Evolutionary conservation across 169 alveolate species (phyloP).

Genomic region (Eimeria zaria): DNA sequence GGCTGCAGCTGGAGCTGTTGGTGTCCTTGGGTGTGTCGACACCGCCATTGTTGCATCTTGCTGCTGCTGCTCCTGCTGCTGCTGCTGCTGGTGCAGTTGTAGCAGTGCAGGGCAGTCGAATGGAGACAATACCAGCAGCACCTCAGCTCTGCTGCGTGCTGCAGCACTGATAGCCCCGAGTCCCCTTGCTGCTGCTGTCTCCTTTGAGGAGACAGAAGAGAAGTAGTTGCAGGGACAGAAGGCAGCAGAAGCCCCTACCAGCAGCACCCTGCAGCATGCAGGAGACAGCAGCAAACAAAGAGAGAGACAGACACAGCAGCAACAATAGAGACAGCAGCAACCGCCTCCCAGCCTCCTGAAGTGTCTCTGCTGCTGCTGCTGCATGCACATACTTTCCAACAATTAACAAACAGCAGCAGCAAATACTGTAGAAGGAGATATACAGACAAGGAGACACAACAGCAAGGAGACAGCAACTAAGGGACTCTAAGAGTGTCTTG

Average conservation of each 20-base stretch:
- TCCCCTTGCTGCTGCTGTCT: neutral
- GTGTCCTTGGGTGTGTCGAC: neutral
- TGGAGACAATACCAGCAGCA: constrained; percentile 7
- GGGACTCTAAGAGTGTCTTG: too few species aligned
- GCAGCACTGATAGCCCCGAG: neutral
- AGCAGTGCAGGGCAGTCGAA: neutral
- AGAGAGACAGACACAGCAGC: too few species aligned
- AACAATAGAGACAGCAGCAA: too few species aligned
- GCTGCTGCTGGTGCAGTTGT: constrained; percentile 4
- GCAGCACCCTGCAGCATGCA: neutral
- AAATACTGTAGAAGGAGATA: neutral
- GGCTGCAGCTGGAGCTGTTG: neutral
- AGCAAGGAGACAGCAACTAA: too few species aligned
- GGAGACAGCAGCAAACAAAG: neutral
- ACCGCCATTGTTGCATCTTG: neutral
- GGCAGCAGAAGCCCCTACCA: constrained; percentile 7
- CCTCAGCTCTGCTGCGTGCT: neutral
- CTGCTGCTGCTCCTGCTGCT: neutral
- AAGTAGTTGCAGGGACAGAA: constrained; percentile 21
- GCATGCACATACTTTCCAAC: too few species aligned
- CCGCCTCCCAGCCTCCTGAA: too few species aligned
- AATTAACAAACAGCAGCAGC: too few species aligned
- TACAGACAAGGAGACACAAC: too few species aligned
- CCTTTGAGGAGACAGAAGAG: neutral
- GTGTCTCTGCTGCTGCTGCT: too few species aligned